Conservation (phyloP, 768 basidiomycete genomes). For the Psilocybe subaeruginosa region DNA sequence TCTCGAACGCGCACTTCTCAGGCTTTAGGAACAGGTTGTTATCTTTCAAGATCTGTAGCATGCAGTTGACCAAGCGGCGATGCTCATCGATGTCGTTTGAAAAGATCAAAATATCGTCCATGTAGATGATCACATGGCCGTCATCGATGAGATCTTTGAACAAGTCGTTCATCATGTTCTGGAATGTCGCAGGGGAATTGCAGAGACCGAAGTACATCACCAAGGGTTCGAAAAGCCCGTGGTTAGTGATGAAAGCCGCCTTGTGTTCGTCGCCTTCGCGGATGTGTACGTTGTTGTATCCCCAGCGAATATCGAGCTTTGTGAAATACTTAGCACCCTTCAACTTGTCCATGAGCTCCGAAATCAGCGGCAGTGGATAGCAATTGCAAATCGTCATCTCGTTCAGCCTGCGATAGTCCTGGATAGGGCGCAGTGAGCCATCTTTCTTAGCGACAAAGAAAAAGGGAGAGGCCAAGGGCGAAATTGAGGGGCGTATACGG, state of each 20-base stretch:
- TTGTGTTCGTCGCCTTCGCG: slow-evolving; percentile 38
- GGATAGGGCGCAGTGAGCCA: slow-evolving; percentile 14
- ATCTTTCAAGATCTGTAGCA: slow-evolving; percentile 16
- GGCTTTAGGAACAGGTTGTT: slow-evolving; percentile 7
- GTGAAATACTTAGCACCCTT: slow-evolving; percentile 29
- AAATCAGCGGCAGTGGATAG: slow-evolving; percentile 28
- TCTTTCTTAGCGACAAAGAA: slow-evolving; percentile 14
- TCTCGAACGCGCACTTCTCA: neutral
- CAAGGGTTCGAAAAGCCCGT: too few species aligned
- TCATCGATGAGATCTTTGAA: slow-evolving; percentile 1
- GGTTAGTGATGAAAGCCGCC: slow-evolving; percentile 16
- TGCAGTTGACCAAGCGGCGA: too few species aligned
- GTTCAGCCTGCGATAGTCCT: slow-evolving; percentile 26
- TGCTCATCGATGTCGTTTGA: too few species aligned
- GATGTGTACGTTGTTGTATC: slow-evolving; percentile 40
- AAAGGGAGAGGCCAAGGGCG: slow-evolving; percentile 2
- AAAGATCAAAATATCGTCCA: too few species aligned
- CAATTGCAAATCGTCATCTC: slow-evolving; percentile 27
- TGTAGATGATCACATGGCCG: too few species aligned
- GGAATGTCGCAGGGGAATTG: slow-evolving; percentile 8
- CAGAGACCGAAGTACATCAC: too few species aligned
- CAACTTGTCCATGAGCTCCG: slow-evolving; percentile 29
- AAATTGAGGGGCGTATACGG: slow-evolving; percentile 2
- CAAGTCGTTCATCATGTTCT: slow-evolving; percentile 10
- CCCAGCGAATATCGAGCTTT: slow-evolving; percentile 40